Conservation (phyloP, 2,329 filamentous ascomycete species). For the Phymatotrichopsis omnivora region DNA sequence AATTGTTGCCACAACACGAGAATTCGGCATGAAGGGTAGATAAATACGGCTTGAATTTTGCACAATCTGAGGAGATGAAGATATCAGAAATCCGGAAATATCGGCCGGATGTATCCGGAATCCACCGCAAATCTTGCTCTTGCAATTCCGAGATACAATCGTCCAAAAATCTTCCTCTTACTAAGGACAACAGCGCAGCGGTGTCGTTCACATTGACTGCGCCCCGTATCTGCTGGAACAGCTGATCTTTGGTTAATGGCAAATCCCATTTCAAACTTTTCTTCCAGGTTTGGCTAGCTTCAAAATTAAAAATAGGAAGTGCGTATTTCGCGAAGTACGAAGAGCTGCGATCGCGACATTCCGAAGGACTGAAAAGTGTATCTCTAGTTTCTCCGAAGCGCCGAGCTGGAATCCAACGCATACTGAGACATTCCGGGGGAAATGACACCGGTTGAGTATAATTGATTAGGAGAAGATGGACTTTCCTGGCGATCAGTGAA, state of each 20-base stretch:
- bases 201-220: constrained; percentile 6
- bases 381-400: neutral
- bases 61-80: neutral
- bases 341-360: constrained; percentile 14
- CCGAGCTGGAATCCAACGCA: constrained; percentile 22
- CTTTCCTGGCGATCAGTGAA: constrained; percentile 7
- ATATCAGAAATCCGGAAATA: constrained; percentile 15
- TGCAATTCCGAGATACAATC: too few relatives aligned
- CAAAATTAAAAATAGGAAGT: constrained; percentile 16
- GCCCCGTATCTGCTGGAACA: constrained; percentile 15
- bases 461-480: constrained; percentile 1
- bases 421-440: constrained; percentile 4
- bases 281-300: constrained; percentile 4
- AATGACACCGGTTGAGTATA: neutral
- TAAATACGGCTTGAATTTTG: neutral
- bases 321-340: constrained; percentile 11
- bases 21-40: too few relatives aligned
- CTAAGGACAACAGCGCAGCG: constrained; percentile 1
- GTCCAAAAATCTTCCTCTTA: neutral
- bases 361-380: constrained; percentile 14
- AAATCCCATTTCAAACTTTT: constrained; percentile 18
- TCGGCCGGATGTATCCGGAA: constrained; percentile 10
- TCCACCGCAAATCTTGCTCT: constrained; percentile 15
- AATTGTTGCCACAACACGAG: too few relatives aligned
- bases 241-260: neutral